These are phyloP conservation scores for Paecilomyces dactylethromorphus DNA, from an alignment of 2,329 filamentous ascomycete species.

Conservation along the genomic window DNA sequence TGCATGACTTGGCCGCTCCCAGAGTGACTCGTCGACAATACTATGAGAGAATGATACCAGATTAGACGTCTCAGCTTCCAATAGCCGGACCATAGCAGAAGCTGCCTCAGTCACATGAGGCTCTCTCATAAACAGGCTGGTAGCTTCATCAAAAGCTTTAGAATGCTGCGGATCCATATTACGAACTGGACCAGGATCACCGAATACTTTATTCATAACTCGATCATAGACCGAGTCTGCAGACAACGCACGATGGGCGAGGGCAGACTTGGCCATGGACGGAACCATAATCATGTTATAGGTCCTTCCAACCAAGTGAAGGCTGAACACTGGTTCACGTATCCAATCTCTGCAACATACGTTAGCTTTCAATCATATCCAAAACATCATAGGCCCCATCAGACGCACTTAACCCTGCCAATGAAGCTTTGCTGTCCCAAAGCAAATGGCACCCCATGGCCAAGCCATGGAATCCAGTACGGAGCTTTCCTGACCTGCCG, in stretches of 20 bases:
- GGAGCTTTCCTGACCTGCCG: conserved; percentile 43
- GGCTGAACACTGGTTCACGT: conserved; percentile 39
- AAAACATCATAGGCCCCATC: not conserved
- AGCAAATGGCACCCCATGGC: conserved; percentile 46
- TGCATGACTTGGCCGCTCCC: conserved; percentile 51
- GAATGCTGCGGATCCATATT: conserved; percentile 27
- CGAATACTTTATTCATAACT: conserved; percentile 37
- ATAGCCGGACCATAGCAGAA: conserved; percentile 26
- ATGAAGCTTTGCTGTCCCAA: conserved; percentile 41
- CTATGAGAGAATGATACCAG: conserved; percentile 55
- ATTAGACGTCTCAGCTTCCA: conserved; percentile 45
- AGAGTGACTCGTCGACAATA: conserved; percentile 54
- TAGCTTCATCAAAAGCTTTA: conserved; percentile 31
- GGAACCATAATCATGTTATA: conserved; percentile 47
- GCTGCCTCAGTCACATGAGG: conserved; percentile 40
- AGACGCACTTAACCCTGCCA: conserved; percentile 32
- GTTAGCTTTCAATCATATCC: conserved; percentile 7
- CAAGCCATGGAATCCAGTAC: conserved; percentile 56
- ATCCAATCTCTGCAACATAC: conserved; percentile 24
- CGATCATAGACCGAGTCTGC: conserved; percentile 23
- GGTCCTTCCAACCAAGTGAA: conserved; percentile 43
- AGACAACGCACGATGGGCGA: conserved; percentile 24
- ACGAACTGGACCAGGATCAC: conserved; percentile 31
- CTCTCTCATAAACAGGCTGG: conserved; percentile 40
- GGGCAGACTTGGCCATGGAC: conserved; percentile 36